phyloP scores from a whole-genome alignment of 257 asterid genomes.

The Anisodus tanguticus region DNA sequence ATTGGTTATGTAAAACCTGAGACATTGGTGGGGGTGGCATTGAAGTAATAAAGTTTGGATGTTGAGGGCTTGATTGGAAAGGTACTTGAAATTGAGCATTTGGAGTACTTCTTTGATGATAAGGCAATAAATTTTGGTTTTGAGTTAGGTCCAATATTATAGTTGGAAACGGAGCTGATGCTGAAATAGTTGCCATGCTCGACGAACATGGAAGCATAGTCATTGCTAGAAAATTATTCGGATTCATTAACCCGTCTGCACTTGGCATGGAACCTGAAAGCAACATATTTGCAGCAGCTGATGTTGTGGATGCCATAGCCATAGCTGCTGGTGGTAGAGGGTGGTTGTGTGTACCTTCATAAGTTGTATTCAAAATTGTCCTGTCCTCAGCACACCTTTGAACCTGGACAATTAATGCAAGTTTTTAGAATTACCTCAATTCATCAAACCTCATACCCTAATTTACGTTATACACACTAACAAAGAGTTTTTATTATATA shows the following conservation, averaged over 20 bases:
- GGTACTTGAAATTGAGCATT: constrained; percentile 47
- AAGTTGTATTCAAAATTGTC: constrained; percentile 63
- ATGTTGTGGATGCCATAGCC: constrained; percentile 87
- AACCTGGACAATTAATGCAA: constrained; percentile 42
- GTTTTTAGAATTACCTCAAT: background rate
- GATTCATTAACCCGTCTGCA: constrained; percentile 62
- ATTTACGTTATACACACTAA: background rate
- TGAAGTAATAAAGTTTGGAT: constrained; percentile 31
- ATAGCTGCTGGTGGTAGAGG: constrained; percentile 81
- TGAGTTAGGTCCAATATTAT: constrained; percentile 79
- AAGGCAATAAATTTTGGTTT: constrained; percentile 32
- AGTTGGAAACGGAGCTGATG: constrained; percentile 79
- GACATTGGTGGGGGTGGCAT: constrained; percentile 34
- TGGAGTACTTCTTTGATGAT: constrained; percentile 41
- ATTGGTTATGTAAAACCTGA: constrained; percentile 59
- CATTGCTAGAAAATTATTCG: constrained; percentile 54
- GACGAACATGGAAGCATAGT: constrained; percentile 61
- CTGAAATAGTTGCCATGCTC: constrained; percentile 72
- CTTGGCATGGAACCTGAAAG: constrained; percentile 77
- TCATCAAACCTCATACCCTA: background rate
- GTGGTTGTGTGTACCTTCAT: constrained; percentile 80
- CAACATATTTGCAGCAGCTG: constrained; percentile 79
- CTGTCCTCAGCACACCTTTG: constrained; percentile 77
- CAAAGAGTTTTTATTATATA: too few relatives aligned
- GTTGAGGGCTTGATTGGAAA: constrained; percentile 42